Evolutionary conservation across 495 filamentous ascomycete genomes (phyloP).

Genomic region (Penicillium flavigenum): DNA sequence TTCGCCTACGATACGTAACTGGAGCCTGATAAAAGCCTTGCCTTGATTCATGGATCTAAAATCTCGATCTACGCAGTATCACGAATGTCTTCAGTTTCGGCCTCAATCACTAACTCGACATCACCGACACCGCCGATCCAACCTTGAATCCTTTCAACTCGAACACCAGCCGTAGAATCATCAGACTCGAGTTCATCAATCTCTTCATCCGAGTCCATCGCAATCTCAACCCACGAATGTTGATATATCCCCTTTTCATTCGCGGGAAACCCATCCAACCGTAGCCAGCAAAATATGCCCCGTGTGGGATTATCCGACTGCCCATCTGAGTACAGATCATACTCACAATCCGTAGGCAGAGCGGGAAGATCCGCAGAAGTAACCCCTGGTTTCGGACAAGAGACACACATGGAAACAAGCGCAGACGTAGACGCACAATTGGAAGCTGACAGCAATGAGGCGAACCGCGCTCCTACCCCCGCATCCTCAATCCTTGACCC

Average conservation of each 20-base stretch:
- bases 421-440: too few relatives aligned
- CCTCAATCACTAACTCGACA: background rate
- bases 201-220: background rate
- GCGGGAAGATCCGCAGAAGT: background rate
- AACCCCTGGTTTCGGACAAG: background rate
- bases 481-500: background rate
- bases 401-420: background rate
- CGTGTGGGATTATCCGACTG: background rate
- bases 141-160: background rate
- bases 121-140: background rate
- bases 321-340: background rate
- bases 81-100: background rate
- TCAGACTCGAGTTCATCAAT: background rate
- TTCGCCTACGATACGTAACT: background rate
- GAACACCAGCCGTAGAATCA: background rate
- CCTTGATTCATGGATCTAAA: background rate
- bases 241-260: conserved; percentile 1
- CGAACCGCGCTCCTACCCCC: background rate
- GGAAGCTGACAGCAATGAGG: background rate
- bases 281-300: background rate
- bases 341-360: background rate
- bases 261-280: background rate
- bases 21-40: background rate
- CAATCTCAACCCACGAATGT: background rate
- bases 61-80: background rate